Percentiles rank a stretch among this genome's conserved stretches.
Conservation (phyloP, 495 filamentous ascomycete genomes). For the Hyaloscypha variabilis region DNA sequence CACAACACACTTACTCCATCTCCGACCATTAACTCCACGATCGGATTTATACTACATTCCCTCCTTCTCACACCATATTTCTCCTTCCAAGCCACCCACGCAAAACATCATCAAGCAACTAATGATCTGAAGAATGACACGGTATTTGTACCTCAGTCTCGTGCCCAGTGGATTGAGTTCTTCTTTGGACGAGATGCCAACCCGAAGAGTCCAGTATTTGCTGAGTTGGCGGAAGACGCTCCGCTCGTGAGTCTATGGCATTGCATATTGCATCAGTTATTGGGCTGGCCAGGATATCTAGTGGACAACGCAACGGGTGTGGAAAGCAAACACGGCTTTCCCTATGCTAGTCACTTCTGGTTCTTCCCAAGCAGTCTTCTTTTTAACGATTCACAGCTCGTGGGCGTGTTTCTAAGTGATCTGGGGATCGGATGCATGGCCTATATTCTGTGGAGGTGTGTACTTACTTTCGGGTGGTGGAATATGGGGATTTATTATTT, state of each 20-base stretch:
- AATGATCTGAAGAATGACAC: conserved; percentile 92
- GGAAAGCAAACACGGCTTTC: conserved; percentile 37
- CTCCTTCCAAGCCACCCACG: conserved; percentile 88
- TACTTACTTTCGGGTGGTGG: conserved; percentile 41
- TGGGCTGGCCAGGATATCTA: conserved; percentile 59
- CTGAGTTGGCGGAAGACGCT: conserved; percentile 56
- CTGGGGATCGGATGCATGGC: conserved; percentile 51
- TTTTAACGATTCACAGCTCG: conserved; percentile 58
- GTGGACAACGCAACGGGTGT: conserved; percentile 54
- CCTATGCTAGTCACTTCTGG: conserved; percentile 59
- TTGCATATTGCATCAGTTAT: conserved; percentile 53
- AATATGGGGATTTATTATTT: conserved; percentile 51
- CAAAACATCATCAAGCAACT: conserved; percentile 92
- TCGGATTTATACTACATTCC: conserved; percentile 81
- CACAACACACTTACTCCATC: conserved; percentile 82
- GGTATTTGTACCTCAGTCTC: conserved; percentile 95
- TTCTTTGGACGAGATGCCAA: no score
- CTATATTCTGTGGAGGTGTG: conserved; percentile 18
- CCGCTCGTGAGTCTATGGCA: conserved; percentile 51
- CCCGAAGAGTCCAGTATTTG: conserved; percentile 38
- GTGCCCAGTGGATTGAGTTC: no score
- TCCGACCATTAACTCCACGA: conserved; percentile 74
- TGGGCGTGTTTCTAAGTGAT: conserved; percentile 60
- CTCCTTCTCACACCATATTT: conserved; percentile 82
- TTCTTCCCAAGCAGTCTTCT: conserved; percentile 44